These are phyloP conservation scores for Cystofilobasidium ferigula DNA, from an alignment of 768 basidiomycete species.

Conservation along the genomic window DNA sequence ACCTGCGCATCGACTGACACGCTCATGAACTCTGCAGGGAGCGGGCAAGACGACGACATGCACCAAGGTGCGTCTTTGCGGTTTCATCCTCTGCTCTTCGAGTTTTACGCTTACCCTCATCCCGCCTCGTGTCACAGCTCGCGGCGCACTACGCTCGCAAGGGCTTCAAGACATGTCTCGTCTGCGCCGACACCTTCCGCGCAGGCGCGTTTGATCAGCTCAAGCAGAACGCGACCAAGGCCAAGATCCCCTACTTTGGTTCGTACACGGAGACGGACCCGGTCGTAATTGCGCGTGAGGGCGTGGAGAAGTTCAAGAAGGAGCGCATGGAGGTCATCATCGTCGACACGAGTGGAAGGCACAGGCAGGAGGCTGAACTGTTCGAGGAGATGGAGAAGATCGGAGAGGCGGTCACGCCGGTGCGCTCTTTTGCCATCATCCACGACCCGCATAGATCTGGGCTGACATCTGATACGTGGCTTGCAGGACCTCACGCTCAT, in stretches of 20 bases:
- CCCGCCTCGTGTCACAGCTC: conserved; percentile 41
- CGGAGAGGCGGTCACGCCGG: conserved; percentile 78
- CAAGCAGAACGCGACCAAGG: conserved; percentile 95
- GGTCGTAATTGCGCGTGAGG: conserved; percentile 83
- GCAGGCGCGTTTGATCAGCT: conserved; percentile 99
- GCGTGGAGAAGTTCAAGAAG: conserved; percentile 94
- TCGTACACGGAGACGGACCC: conserved; percentile 99
- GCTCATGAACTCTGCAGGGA: conserved; percentile 47
- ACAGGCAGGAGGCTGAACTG: conserved; percentile 91
- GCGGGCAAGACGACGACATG: conserved; percentile 99
- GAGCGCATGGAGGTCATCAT: conserved; percentile 98
- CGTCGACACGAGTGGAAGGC: conserved; percentile 93
- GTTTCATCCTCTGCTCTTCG: neutral
- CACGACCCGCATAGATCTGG: neutral
- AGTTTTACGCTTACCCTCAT: neutral
- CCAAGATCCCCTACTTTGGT: conserved; percentile 97
- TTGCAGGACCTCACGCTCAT: conserved; percentile 73
- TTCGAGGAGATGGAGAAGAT: conserved; percentile 99
- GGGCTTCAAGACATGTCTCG: conserved; percentile 91
- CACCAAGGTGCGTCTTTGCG: conserved; percentile 51
- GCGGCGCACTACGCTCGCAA: conserved; percentile 95
- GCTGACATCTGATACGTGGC: neutral
- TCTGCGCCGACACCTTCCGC: conserved; percentile 98
- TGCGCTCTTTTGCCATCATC: conserved; percentile 25
- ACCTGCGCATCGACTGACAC: too few species aligned